These are phyloP conservation scores for Stipa capillata DNA, from an alignment of 176 grass and related monocot species.

Conservation along the genomic window DNA sequence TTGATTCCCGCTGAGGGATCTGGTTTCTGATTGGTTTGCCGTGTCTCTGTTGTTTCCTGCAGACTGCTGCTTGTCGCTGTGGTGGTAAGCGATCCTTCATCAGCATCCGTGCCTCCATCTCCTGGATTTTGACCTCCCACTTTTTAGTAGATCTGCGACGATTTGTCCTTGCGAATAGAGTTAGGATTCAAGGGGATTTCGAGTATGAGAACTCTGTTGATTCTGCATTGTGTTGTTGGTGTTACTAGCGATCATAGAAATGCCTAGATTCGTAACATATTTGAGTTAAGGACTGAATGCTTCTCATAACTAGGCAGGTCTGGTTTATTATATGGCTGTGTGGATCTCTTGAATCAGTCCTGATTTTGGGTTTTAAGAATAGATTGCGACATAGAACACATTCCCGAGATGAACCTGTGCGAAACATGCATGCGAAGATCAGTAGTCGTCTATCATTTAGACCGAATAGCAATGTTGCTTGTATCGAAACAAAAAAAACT, in stretches of 20 bases:
- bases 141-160: neutral
- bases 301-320: neutral
- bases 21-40: neutral
- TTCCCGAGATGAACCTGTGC: neutral
- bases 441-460: neutral
- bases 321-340: neutral
- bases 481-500: neutral
- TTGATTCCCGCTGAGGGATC: neutral
- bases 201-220: neutral
- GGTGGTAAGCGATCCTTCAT: constrained; percentile 55
- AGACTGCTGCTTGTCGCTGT: constrained; percentile 87
- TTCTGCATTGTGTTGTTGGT: neutral
- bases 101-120: neutral
- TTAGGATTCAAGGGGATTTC: constrained; percentile 1
- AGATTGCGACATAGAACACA: neutral
- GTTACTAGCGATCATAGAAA: neutral
- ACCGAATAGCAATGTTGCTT: no score
- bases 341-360: neutral
- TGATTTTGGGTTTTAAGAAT: neutral
- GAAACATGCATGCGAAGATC: neutral
- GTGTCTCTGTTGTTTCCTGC: constrained; percentile 6
- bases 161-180: neutral
- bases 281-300: neutral
- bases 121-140: neutral
- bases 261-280: neutral